Evolutionary conservation across 2,329 filamentous ascomycete genomes (phyloP), one percentile per base, ranked within the genome.

Genomic region (Magnaporthales sp.): DNA sequence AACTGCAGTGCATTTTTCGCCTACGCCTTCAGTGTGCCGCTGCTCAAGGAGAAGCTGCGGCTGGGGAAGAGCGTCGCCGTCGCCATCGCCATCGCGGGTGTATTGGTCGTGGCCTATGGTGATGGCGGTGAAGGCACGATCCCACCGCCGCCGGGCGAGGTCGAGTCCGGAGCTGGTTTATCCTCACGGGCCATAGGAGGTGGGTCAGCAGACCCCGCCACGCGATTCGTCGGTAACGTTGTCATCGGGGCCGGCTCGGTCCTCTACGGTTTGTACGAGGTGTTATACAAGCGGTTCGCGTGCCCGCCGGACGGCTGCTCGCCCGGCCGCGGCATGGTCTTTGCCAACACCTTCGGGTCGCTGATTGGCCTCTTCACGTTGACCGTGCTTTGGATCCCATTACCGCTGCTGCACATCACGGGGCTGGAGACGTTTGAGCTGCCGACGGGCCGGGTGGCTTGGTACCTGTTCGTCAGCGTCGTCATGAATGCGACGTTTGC

Each of bases 1-100:
- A 99, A 99, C 80, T 99, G 95, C 83, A 96, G 92, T 66, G 94
- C 95, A 67, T 99, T 99, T 79, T 99, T 99, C 77, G 95, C 95
- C 63, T 99, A 99, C 75, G 94, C 92, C 13, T 99, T 99, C 75
- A 96, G 91, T 62, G 93, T 99, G 61, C 93, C 93, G 0, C 79
- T 99, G 22, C 83, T 99, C 2, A 88, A 91, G 67, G 95, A 99
- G 77, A 92, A 90, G 70, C 79, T 97, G 13, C 88, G 92, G 26
- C 79, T 89, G 51, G 92, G 92, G 79, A 99, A 99, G 80, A 89
- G 93, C 30, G 76, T 96, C 64, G 91, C 94, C 4, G 95, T 99
- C 1, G 83, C 87, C 11, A 86, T 99, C 54, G 95, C 95, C 66
- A 96, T 98, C 68, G 79, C 88, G 0, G 95, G 95, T 63, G 95